Percentiles rank a stretch among this genome's conserved stretches.
These are phyloP conservation scores for Globisporangium parvum DNA, from an alignment of 352 stramenopile genomes.

Conservation along the genomic window DNA sequence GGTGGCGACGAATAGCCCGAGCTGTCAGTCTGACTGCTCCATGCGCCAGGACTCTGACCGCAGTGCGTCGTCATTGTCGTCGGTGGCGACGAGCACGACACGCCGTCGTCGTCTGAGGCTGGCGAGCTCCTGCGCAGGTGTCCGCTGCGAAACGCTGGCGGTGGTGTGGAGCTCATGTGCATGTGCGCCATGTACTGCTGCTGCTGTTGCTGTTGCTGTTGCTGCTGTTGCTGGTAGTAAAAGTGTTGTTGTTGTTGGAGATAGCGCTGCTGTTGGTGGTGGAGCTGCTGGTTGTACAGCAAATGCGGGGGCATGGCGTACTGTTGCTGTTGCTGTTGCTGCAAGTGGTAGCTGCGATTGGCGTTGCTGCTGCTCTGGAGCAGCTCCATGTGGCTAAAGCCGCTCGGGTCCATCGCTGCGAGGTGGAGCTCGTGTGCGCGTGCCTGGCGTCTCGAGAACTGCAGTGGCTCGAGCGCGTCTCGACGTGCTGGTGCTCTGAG, in stretches of 20 bases:
- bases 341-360: constrained; percentile 1
- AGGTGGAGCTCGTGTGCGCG: neutral
- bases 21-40: constrained; percentile 25
- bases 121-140: constrained; percentile 3
- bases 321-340: neutral
- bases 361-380: neutral
- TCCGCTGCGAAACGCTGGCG: neutral
- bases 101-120: neutral
- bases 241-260: constrained; percentile 2
- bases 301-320: neutral
- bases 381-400: neutral
- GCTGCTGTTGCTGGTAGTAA: constrained; percentile 5
- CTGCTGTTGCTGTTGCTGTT: constrained; percentile 6
- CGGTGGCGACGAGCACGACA: neutral
- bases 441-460: neutral
- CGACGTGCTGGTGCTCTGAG: too few species aligned
- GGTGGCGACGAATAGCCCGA: constrained; percentile 25
- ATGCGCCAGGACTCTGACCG: constrained; percentile 12
- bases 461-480: neutral
- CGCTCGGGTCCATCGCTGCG: neutral
- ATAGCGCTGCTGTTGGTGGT: neutral
- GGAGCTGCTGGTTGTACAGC: neutral
- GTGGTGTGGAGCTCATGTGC: neutral
- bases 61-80: neutral
- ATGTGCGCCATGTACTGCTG: neutral